Conservation (phyloP, 106 monocot genomes). For the Allium sativum region DNA sequence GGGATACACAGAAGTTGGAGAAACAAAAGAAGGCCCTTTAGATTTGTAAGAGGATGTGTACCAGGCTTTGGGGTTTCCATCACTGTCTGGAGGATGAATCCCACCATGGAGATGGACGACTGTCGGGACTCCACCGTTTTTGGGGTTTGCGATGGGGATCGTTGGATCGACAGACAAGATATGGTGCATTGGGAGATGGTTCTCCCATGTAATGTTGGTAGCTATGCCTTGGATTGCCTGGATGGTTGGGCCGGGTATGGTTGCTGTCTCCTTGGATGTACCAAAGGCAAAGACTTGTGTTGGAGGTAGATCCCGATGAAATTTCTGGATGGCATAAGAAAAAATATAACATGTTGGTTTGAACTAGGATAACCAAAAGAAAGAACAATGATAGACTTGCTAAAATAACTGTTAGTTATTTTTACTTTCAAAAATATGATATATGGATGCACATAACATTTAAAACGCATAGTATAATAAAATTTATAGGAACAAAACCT, state of each 20-base stretch:
- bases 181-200: conserved; percentile 56
- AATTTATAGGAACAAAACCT: too few relatives aligned
- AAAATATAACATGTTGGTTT: too few relatives aligned
- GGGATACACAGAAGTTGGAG: conserved; percentile 27
- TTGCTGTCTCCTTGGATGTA: conserved; percentile 26
- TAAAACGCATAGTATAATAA: too few relatives aligned
- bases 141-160: conserved; percentile 27
- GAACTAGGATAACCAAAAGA: too few relatives aligned
- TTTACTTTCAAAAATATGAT: too few relatives aligned
- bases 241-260: conserved; percentile 73
- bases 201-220: conserved; percentile 54
- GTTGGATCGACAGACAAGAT: conserved; percentile 70
- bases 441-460: too few relatives aligned
- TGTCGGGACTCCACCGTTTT: conserved; percentile 25
- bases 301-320: conserved; percentile 57
- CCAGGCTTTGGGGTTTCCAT: conserved; percentile 48
- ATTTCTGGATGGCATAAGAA: conserved; percentile 36
- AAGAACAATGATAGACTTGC: too few relatives aligned
- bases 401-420: too few relatives aligned
- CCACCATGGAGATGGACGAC: conserved; percentile 43
- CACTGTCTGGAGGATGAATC: conserved; percentile 39
- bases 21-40: conserved; percentile 24
- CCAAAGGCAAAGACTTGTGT: conserved; percentile 60
- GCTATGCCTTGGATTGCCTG: conserved; percentile 37
- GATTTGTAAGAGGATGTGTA: conserved; percentile 31